phyloP scores from a whole-genome alignment of 2,329 filamentous ascomycete species.

The Westerdykella sp. region DNA sequence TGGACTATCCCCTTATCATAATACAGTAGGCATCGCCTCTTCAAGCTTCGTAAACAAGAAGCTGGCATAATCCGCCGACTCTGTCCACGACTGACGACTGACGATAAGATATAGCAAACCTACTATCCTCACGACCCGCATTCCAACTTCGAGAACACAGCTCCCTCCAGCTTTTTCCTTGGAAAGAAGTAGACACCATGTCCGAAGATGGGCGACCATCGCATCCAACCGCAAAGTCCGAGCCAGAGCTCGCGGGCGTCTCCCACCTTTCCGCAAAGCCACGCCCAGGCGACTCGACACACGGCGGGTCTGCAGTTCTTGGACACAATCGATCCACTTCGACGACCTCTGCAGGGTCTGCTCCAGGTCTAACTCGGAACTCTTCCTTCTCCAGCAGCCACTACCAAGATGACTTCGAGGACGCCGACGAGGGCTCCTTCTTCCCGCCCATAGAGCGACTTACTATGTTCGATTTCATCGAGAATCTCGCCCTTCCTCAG shows the following conservation, averaged over 20 bases:
- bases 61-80: too few species aligned
- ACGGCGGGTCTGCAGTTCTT: conserved; percentile 21
- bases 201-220: conserved; percentile 12
- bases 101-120: too few species aligned
- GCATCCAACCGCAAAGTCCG: conserved; percentile 20
- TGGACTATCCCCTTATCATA: neutral
- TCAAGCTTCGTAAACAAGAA: neutral
- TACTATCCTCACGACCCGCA: too few species aligned
- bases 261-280: conserved; percentile 20
- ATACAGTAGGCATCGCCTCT: conserved; percentile 17
- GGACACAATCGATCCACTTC: conserved; percentile 43
- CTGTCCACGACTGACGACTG: too few species aligned
- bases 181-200: conserved; percentile 13
- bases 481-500: conserved; percentile 84
- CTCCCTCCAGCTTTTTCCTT: too few species aligned
- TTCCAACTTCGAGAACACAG: too few species aligned
- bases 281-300: conserved; percentile 21
- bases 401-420: conserved; percentile 79
- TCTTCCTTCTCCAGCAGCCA: conserved; percentile 78
- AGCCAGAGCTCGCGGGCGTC: conserved; percentile 24
- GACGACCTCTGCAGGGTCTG: conserved; percentile 39
- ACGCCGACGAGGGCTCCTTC: conserved; percentile 54
- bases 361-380: conserved; percentile 62
- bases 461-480: conserved; percentile 85
- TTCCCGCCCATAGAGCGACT: conserved; percentile 85